phyloP scores from a whole-genome alignment of 2,329 filamentous ascomycete species.

The Fusarium robinianum region DNA sequence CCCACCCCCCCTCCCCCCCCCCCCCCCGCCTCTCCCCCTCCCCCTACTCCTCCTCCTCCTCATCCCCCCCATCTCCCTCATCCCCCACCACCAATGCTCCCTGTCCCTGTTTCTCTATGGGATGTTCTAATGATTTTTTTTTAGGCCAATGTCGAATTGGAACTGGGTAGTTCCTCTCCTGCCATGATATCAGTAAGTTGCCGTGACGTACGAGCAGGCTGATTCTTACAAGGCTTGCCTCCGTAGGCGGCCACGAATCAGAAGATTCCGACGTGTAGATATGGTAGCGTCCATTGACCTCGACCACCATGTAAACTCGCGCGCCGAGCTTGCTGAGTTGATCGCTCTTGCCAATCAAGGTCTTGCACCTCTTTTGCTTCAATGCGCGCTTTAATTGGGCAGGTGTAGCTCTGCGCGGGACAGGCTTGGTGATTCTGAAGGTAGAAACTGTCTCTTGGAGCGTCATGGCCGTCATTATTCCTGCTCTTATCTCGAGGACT shows the following conservation, averaged over 20 bases:
- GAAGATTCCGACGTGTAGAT: background rate
- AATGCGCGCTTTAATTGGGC: background rate
- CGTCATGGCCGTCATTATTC: background rate
- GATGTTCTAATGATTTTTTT: background rate
- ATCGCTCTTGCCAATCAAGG: background rate
- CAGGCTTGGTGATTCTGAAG: background rate
- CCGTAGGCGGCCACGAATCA: background rate
- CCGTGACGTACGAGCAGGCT: background rate
- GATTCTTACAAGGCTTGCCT: background rate
- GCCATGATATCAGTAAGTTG: background rate
- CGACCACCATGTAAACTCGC: background rate
- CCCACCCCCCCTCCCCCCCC: too few relatives aligned
- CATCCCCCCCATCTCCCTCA: too few relatives aligned
- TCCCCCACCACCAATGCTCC: background rate
- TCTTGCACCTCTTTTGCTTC: background rate
- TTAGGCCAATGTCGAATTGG: background rate
- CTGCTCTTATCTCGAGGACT: background rate
- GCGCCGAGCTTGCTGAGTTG: background rate
- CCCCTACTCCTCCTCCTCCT: too few relatives aligned
- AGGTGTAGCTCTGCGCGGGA: background rate
- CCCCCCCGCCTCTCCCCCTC: too few relatives aligned
- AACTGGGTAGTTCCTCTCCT: background rate
- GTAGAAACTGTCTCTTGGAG: background rate
- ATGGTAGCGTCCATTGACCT: background rate
- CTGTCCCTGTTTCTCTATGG: background rate